Evolutionary conservation across 208 protist genomes (phyloP), one percentile per base, ranked within the genome.

Genomic region (Paratrypanosoma confusum): DNA sequence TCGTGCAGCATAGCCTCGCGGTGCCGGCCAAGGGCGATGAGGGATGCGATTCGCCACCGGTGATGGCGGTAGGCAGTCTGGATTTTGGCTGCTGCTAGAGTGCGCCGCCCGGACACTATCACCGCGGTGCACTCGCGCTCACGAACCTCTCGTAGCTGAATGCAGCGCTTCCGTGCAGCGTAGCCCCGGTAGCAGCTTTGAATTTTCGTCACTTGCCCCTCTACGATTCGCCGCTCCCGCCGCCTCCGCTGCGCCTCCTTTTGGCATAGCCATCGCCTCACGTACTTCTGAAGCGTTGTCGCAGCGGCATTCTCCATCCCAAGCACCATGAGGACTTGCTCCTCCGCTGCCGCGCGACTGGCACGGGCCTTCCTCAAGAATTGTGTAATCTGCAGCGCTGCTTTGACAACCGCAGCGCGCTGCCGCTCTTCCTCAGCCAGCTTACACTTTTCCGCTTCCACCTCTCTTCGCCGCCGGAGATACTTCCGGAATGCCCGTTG

Each of bases 31-130:
- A 36, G 43, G 17, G 53, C 53, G 35, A 39, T 27, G 39, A 55
- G 80, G 25, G 66, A 63, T 8, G 34, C 37, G 43, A 77, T 57
- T 17, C 55, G 65, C 14, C 51, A 56, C 33, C 41, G 54, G 42
- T 89, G 80, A 3, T 71, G 65, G 11, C 80, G 74, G 57, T 85
- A 89, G 14, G 61, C 60, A 21, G 58, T 55, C 53, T 89, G 80
- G 52, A 89, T 84, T 42, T 71, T 53, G 20, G 50, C 63, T 0
- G 75, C 80, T 0, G 80, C 74, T 38, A 71, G 82, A 22, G 76
- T 52, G 10, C 37, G 42, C 10, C 39, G n/a, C 14, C 51, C 43
- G 25, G 29, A 29, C 17, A 50, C 42, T 27, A 11, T 35, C 4
- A 63, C 10, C 1, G 11, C 34, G 16, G 37, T 28, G 5, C 56